Evolutionary conservation across 306 rosid genomes (phyloP).

Genomic region (Abrus pulchellus): DNA sequence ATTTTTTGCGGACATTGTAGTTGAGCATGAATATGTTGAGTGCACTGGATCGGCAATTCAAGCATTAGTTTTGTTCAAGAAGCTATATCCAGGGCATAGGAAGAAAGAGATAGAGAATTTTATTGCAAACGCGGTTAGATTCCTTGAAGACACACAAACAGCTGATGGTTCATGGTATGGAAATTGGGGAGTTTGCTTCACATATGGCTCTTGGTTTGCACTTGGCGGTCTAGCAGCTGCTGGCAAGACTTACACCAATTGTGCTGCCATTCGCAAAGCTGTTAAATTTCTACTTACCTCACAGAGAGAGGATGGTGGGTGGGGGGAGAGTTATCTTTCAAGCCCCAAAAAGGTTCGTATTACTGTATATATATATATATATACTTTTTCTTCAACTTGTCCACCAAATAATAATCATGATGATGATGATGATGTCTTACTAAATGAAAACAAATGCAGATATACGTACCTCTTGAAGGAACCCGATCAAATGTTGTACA

Average conservation of each 20-base stretch:
- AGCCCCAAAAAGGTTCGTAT: slow-evolving; percentile 59
- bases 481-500: slow-evolving; percentile 70
- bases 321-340: slow-evolving; percentile 81
- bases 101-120: slow-evolving; percentile 56
- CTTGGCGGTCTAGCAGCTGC: slow-evolving; percentile 69
- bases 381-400: not conserved
- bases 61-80: slow-evolving; percentile 56
- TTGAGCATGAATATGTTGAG: slow-evolving; percentile 62
- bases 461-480: slow-evolving; percentile 62
- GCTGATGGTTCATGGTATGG: slow-evolving; percentile 65
- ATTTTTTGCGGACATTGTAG: slow-evolving; percentile 51
- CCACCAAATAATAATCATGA: not conserved
- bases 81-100: slow-evolving; percentile 55
- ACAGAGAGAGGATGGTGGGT: slow-evolving; percentile 72
- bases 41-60: slow-evolving; percentile 65
- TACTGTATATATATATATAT: too few relatives aligned
- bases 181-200: slow-evolving; percentile 74
- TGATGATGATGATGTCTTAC: not conserved
- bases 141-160: slow-evolving; percentile 55
- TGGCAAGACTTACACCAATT: slow-evolving; percentile 61
- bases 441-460: slow-evolving; percentile 45
- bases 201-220: slow-evolving; percentile 70
- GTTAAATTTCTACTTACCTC: slow-evolving; percentile 59
- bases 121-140: slow-evolving; percentile 48
- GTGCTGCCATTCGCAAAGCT: slow-evolving; percentile 59